Conservation (phyloP, 768 basidiomycete genomes). For the Auriculariales sp. region DNA sequence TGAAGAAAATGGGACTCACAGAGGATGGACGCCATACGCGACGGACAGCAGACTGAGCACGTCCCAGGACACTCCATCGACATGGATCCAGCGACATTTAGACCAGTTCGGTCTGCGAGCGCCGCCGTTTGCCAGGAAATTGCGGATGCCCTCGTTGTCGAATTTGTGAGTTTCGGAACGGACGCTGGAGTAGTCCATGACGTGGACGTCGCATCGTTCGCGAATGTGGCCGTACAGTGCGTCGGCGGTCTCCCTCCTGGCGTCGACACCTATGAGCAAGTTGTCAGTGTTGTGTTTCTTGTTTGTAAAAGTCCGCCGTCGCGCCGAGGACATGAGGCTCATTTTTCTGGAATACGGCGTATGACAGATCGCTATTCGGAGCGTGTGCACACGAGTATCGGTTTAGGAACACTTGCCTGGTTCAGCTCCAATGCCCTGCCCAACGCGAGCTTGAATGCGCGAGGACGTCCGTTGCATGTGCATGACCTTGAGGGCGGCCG, state of each 20-base stretch:
- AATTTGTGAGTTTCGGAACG: constrained; percentile 37
- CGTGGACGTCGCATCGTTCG: constrained; percentile 48
- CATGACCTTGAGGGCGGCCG: constrained; percentile 46
- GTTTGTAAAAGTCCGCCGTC: no score
- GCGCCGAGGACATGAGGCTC: no score
- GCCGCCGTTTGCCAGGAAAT: constrained; percentile 29
- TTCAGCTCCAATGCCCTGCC: constrained; percentile 41
- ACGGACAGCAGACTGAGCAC: constrained; percentile 56
- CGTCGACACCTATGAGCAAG: constrained; percentile 41
- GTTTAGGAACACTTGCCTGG: constrained; percentile 39
- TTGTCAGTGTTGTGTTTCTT: no score
- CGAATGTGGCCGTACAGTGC: constrained; percentile 41
- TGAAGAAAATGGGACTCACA: no score
- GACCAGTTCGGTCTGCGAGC: constrained; percentile 42
- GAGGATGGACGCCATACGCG: constrained; percentile 33
- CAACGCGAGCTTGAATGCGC: constrained; percentile 13
- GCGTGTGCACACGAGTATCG: not conserved
- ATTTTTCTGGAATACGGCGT: not conserved
- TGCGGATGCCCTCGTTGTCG: constrained; percentile 46
- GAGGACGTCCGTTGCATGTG: constrained; percentile 40
- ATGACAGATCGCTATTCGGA: not conserved
- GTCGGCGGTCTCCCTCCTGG: constrained; percentile 42
- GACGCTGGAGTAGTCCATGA: constrained; percentile 50
- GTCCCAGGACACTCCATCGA: constrained; percentile 56
- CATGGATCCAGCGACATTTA: constrained; percentile 62